Conservation (phyloP, 768 basidiomycete species). For the Lactarius hengduanensis region DNA sequence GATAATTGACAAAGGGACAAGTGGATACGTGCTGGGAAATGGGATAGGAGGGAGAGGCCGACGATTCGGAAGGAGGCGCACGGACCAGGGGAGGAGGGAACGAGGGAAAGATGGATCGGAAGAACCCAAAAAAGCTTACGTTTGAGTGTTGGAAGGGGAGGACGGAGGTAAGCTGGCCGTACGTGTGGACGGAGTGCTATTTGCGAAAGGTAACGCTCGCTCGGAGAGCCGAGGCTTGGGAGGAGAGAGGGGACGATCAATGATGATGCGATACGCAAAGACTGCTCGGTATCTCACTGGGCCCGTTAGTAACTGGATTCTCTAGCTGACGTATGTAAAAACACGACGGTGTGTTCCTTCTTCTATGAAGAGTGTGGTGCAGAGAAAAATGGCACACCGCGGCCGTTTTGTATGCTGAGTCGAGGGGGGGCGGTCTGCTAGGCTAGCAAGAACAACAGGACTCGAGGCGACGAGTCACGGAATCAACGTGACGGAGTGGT, state of each 20-base stretch:
- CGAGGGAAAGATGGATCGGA: slow-evolving; percentile 22
- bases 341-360: slow-evolving; percentile 13
- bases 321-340: slow-evolving; percentile 15
- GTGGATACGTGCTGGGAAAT: slow-evolving; percentile 9
- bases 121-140: slow-evolving; percentile 29
- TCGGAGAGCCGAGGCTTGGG: slow-evolving; percentile 30
- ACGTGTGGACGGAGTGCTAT: slow-evolving; percentile 22
- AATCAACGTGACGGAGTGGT: slow-evolving; percentile 25
- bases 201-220: slow-evolving; percentile 23
- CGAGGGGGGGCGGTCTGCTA: slow-evolving; percentile 15
- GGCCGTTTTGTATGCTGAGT: slow-evolving; percentile 9
- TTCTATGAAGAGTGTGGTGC: slow-evolving; percentile 1
- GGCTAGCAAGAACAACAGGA: slow-evolving; percentile 25
- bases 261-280: slow-evolving; percentile 29
- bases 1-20: slow-evolving; percentile 12
- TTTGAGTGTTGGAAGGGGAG: slow-evolving; percentile 15
- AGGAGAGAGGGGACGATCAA: slow-evolving; percentile 29
- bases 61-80: slow-evolving; percentile 18
- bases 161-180: slow-evolving; percentile 22
- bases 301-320: slow-evolving; percentile 1
- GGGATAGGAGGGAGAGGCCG: slow-evolving; percentile 20
- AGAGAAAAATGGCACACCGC: slow-evolving; percentile 1
- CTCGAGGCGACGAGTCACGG: slow-evolving; percentile 24
- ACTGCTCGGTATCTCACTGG: slow-evolving; percentile 22
- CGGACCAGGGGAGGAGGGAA: slow-evolving; percentile 23